Evolutionary conservation across 805 yeast genomes (phyloP), one percentile per base, ranked within the genome.

Genomic region (Saturnispora besseyi): DNA sequence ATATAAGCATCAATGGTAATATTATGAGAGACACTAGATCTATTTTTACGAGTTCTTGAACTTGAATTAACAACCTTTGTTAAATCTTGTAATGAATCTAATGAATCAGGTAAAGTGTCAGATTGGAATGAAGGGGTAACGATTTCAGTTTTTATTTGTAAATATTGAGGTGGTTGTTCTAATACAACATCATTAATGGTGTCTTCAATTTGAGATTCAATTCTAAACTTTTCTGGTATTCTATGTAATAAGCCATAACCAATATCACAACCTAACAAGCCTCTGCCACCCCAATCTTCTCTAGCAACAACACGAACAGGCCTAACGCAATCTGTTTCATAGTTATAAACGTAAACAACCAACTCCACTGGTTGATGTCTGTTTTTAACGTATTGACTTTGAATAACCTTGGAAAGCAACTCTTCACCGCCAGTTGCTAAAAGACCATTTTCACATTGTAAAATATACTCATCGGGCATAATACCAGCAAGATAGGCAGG

Each of bases 251-350:
- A 73, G 0, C 99, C 99, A 59, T 89, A 90, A 0, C 97, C 98
- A 18, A 91, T 95, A 55, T 90, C 95, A 67, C 96, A 89, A 2
- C 99, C 99, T 34, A 91, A 68, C 34, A 88, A 71, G 1, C 96
- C 96, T 55, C 71, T 76, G 13, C 90, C 88, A n/a, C 89, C 87
- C 88, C 93, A 86, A 15, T 69, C 64, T 3, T 87, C 84, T 48
- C 77, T 71, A n/a, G 90, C 87, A 0, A 86, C 81, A 3, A 91
- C 90, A 21, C 54, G 50, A 9, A 48, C 53, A 0, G 96, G 96
- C 57, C 99, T 76, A 37, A 88, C 82, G 12, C 84, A 75, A 62
- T 91, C 93, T 59, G 80, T 84, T 59, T 86, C 95, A 57, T 84
- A 91, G 64, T 91, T 91, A 66, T 91, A 91, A 0, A 90, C 96